A percentile compares a stretch with the other conserved stretches of the same genome.
phyloP scores from a whole-genome alignment of 257 asterid genomes.

The Orobanche coerulescens region DNA sequence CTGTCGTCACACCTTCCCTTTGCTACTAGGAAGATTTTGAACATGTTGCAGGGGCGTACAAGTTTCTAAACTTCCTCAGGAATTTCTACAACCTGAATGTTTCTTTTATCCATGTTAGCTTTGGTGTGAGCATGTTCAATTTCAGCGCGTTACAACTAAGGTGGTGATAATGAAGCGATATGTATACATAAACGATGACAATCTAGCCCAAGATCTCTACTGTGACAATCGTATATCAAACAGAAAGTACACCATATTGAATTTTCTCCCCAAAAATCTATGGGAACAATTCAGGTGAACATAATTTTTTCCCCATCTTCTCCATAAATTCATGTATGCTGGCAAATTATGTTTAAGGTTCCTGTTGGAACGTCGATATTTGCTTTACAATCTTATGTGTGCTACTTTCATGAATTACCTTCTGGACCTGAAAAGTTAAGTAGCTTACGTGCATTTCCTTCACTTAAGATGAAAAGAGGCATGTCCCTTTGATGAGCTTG shows the following conservation, averaged over 20 bases:
- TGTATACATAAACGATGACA: conserved; percentile 82
- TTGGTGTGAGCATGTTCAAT: conserved; percentile 25
- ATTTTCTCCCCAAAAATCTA: conserved; percentile 92
- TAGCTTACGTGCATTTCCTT: conserved; percentile 16
- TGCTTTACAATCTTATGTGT: neutral
- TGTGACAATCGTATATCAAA: conserved; percentile 94
- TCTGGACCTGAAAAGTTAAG: neutral
- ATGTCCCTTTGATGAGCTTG: conserved; percentile 12
- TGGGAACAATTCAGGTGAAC: conserved; percentile 97
- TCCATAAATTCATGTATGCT: conserved; percentile 12
- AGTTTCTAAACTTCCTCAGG: conserved; percentile 18
- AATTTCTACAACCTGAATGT: conserved; percentile 7
- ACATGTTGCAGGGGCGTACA: conserved; percentile 27
- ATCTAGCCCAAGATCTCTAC: conserved; percentile 52
- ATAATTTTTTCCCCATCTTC: neutral
- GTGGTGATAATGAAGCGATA: conserved; percentile 72
- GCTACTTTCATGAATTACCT: neutral
- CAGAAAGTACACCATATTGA: conserved; percentile 86
- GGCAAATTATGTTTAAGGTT: neutral
- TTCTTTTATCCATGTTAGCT: conserved; percentile 18
- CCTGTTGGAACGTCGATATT: conserved; percentile 3
- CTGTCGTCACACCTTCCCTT: conserved; percentile 3
- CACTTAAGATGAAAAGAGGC: conserved; percentile 10
- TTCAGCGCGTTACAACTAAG: conserved; percentile 20
- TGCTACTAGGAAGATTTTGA: conserved; percentile 12